phyloP scores from a whole-genome alignment of 441 rosid genomes.

The Daphne laureola region DNA sequence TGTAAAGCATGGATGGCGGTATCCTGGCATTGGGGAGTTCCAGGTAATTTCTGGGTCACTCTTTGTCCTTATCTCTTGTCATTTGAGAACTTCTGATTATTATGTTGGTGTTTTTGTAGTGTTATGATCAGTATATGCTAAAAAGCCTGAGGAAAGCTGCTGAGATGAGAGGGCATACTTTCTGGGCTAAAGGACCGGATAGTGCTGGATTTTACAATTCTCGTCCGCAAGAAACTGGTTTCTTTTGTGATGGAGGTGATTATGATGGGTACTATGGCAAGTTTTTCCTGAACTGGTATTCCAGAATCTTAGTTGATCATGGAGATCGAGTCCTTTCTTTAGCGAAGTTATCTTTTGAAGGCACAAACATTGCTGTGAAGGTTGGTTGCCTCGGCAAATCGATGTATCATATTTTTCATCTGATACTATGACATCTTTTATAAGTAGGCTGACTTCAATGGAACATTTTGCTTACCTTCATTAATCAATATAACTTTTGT shows the following conservation, averaged over 20 bases:
- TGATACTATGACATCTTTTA: background rate
- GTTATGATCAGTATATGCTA: constrained; percentile 80
- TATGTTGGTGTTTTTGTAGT: constrained; percentile 30
- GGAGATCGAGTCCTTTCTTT: constrained; percentile 73
- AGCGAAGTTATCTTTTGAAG: constrained; percentile 83
- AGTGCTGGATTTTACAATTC: constrained; percentile 87
- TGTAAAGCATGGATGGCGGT: constrained; percentile 98
- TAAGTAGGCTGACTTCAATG: constrained; percentile 3
- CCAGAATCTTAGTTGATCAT: constrained; percentile 73
- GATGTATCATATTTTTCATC: constrained; percentile 7
- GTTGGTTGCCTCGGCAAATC: constrained; percentile 31
- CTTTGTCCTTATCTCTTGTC: constrained; percentile 4
- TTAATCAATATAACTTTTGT: constrained; percentile 4
- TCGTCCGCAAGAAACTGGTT: constrained; percentile 84
- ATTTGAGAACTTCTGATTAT: background rate
- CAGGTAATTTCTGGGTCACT: constrained; percentile 49
- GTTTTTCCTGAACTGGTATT: constrained; percentile 94
- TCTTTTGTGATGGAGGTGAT: constrained; percentile 98
- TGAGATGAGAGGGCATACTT: constrained; percentile 69
- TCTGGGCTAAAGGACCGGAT: constrained; percentile 93
- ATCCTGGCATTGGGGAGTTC: constrained; percentile 97
- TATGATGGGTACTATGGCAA: constrained; percentile 86
- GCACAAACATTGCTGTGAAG: constrained; percentile 70
- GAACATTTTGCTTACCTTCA: constrained; percentile 1
- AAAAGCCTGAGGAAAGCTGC: constrained; percentile 80